Evolutionary conservation across 306 rosid genomes (phyloP).

Genomic region (Gillenia trifoliata): DNA sequence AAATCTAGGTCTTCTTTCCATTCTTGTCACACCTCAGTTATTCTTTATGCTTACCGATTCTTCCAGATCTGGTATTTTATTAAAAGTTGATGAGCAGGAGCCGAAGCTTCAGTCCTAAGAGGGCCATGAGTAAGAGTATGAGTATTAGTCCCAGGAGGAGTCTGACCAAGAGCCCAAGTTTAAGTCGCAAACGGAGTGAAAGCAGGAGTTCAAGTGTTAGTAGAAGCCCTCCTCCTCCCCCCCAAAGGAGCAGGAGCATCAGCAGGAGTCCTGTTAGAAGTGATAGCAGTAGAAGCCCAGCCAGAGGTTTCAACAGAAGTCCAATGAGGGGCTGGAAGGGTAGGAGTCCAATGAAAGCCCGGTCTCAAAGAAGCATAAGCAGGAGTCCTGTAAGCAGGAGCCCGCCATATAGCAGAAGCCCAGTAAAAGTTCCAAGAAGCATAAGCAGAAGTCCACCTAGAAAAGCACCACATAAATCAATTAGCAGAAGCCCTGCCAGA

Average conservation of each 20-base stretch:
- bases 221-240: slow-evolving; percentile 36
- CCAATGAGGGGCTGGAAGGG: slow-evolving; percentile 40
- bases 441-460: slow-evolving; percentile 66
- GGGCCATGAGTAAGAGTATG: slow-evolving; percentile 84
- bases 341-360: slow-evolving; percentile 52
- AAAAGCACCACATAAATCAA: slow-evolving; percentile 44
- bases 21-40: slow-evolving; percentile 61
- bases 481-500: slow-evolving; percentile 72
- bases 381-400: slow-evolving; percentile 54
- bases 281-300: slow-evolving; percentile 44
- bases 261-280: slow-evolving; percentile 61
- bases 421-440: slow-evolving; percentile 52
- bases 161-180: slow-evolving; percentile 55
- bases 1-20: slow-evolving; percentile 84
- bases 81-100: slow-evolving; percentile 89
- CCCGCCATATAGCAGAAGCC: slow-evolving; percentile 68
- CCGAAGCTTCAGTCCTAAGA: slow-evolving; percentile 83
- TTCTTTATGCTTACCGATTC: slow-evolving; percentile 59
- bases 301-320: slow-evolving; percentile 39
- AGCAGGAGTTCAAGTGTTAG: slow-evolving; percentile 50
- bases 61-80: slow-evolving; percentile 64
- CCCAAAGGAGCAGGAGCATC: slow-evolving; percentile 44
- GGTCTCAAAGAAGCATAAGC: slow-evolving; percentile 35
- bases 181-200: slow-evolving; percentile 43
- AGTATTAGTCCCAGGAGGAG: slow-evolving; percentile 80